phyloP scores from a whole-genome alignment of 2,329 filamentous ascomycete species.

The Fusarium decemcellulare region DNA sequence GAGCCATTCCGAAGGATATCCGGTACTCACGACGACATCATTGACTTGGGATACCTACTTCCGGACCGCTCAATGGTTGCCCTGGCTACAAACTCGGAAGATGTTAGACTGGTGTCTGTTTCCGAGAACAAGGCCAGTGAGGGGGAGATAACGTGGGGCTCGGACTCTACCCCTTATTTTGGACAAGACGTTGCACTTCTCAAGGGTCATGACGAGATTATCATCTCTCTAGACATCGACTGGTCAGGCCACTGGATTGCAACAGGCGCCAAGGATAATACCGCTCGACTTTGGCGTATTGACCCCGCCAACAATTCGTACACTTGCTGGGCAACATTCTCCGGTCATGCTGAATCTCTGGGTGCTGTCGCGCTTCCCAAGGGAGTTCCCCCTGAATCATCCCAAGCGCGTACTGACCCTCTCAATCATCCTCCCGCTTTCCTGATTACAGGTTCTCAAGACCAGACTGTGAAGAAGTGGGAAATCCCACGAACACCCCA shows the following conservation, averaged over 20 bases:
- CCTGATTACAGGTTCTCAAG: conserved; percentile 92
- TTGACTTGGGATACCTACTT: conserved; percentile 90
- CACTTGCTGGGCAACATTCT: conserved; percentile 85
- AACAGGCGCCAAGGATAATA: conserved; percentile 97
- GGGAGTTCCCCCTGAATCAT: conserved; percentile 75
- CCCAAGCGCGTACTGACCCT: conserved; percentile 79
- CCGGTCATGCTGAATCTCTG: conserved; percentile 93
- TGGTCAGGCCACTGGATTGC: conserved; percentile 98
- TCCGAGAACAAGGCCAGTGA: conserved; percentile 53
- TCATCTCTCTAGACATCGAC: conserved; percentile 94
- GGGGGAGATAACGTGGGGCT: conserved; percentile 38
- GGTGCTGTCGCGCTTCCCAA: conserved; percentile 90
- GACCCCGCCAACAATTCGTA: conserved; percentile 83
- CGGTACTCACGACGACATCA: conserved; percentile 97
- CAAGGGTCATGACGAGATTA: conserved; percentile 93
- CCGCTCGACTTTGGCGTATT: conserved; percentile 89
- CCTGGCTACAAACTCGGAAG: conserved; percentile 94
- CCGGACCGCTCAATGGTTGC: conserved; percentile 86
- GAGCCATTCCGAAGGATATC: conserved; percentile 84
- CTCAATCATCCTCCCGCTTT: conserved; percentile 86
- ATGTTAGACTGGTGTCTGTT: conserved; percentile 88
- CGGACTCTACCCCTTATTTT: conserved; percentile 73
- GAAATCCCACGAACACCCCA: conserved; percentile 75
- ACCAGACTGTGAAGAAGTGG: conserved; percentile 96
- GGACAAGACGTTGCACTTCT: conserved; percentile 90